Percentiles rank a stretch among this genome's conserved stretches.
These are phyloP conservation scores for Nissolia schottii DNA, from an alignment of 306 rosid genomes.

Conservation along the genomic window DNA sequence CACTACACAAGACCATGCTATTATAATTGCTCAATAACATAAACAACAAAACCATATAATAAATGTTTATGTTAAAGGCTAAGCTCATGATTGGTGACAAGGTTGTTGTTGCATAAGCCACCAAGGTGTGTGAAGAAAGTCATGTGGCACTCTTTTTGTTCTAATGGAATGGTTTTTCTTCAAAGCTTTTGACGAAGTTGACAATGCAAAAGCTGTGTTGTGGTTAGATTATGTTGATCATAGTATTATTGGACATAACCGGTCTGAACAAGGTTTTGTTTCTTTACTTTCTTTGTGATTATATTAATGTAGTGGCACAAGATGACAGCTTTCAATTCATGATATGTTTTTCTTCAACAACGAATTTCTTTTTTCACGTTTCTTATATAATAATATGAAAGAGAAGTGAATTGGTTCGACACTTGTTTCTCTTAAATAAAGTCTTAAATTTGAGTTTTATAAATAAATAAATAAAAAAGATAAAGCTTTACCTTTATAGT, in stretches of 20 bases:
- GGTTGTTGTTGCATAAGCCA: not conserved
- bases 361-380: not conserved
- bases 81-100: slow-evolving; percentile 31
- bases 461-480: too few species aligned
- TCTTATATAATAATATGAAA: too few species aligned
- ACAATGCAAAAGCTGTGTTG: slow-evolving; percentile 37
- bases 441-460: too few species aligned
- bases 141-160: slow-evolving; percentile 10
- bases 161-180: not conserved
- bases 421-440: too few species aligned
- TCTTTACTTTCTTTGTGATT: slow-evolving; percentile 21
- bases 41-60: slow-evolving; percentile 3
- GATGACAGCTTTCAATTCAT: slow-evolving; percentile 31
- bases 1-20: slow-evolving; percentile 6
- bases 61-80: not conserved
- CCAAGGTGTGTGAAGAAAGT: slow-evolving; percentile 2
- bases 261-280: slow-evolving; percentile 27
- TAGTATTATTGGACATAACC: slow-evolving; percentile 20
- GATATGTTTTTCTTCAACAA: not conserved
- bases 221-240: not conserved
- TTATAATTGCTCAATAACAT: not conserved
- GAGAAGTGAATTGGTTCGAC: too few species aligned
- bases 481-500: too few species aligned
- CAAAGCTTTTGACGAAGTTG: slow-evolving; percentile 39
- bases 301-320: slow-evolving; percentile 3